Percentiles rank a stretch among this genome's conserved stretches.
phyloP scores from a whole-genome alignment of 1,139 yeast genomes.

The Candida neerlandica region DNA sequence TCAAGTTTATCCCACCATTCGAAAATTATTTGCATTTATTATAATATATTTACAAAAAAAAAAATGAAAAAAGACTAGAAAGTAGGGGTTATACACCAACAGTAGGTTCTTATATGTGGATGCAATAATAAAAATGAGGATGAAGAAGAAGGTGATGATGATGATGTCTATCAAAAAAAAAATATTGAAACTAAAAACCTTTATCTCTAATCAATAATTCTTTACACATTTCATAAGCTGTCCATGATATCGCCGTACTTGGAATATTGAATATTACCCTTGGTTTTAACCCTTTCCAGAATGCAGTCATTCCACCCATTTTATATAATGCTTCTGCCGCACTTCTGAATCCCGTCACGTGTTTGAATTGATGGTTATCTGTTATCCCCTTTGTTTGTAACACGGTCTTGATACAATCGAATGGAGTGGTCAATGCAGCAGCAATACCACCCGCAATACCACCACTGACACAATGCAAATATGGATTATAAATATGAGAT shows the following conservation, averaged over 20 bases:
- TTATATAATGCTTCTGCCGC: slow-evolving; percentile 73
- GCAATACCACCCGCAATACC: slow-evolving; percentile 96
- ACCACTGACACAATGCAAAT: slow-evolving; percentile 90
- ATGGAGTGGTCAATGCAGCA: slow-evolving; percentile 94
- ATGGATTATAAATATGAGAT: slow-evolving; percentile 76
- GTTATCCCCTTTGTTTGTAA: slow-evolving; percentile 75
- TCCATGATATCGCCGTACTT: slow-evolving; percentile 97
- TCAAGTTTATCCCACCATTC: no score
- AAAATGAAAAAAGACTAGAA: not conserved
- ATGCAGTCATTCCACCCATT: slow-evolving; percentile 70
- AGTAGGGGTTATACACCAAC: not conserved
- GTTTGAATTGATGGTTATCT: slow-evolving; percentile 51
- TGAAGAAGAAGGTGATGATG: not conserved
- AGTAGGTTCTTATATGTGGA: not conserved
- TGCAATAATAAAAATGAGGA: not conserved
- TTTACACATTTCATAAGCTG: slow-evolving; percentile 97
- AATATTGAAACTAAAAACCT: slow-evolving; percentile 2
- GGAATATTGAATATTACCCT: slow-evolving; percentile 94
- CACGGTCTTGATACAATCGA: slow-evolving; percentile 92
- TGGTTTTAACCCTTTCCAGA: slow-evolving; percentile 85
- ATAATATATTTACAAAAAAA: not conserved
- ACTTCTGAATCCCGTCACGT: slow-evolving; percentile 67
- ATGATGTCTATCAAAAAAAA: slow-evolving; percentile 5
- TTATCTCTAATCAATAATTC: slow-evolving; percentile 48
- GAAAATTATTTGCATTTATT: not conserved